Evolutionary conservation across 2,329 filamentous ascomycete species (phyloP).

Genomic region (Calonectria crousiana): DNA sequence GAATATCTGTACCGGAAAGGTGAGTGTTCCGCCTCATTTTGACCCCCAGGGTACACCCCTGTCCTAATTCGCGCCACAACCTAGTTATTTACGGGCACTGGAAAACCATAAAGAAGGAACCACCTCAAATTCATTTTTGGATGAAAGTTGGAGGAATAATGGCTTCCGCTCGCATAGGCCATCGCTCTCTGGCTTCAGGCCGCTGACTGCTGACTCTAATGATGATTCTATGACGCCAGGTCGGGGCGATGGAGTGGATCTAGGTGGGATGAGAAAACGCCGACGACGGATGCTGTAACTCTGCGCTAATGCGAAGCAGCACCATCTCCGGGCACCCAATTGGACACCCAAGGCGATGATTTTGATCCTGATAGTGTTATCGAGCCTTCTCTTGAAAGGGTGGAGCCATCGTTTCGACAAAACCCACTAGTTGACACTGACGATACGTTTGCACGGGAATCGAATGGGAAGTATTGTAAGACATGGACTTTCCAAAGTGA

Average conservation of each 20-base stretch:
- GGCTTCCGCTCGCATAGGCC: neutral
- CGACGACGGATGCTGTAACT: neutral
- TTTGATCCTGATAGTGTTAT: neutral
- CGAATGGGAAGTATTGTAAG: constrained; percentile 37
- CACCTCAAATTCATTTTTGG: neutral
- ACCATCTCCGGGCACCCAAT: constrained; percentile 14
- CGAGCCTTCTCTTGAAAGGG: constrained; percentile 22
- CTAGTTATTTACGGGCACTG: constrained; percentile 40
- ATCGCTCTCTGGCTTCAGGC: neutral
- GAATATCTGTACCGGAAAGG: constrained; percentile 42
- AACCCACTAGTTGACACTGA: constrained; percentile 43
- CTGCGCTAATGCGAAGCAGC: neutral
- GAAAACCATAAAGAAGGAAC: constrained; percentile 35
- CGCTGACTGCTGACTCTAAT: neutral
- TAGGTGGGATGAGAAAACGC: neutral
- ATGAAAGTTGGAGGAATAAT: neutral
- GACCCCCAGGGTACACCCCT: neutral
- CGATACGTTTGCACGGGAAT: constrained; percentile 37
- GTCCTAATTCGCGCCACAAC: neutral
- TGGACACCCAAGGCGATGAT: constrained; percentile 21
- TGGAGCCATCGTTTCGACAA: constrained; percentile 40
- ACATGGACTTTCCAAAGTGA: neutral
- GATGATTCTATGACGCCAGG: neutral
- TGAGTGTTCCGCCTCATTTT: constrained; percentile 3
- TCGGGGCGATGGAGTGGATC: neutral